Evolutionary conservation across 192 early-diverging fungal species (phyloP), one percentile per base, ranked within the genome.

Genomic region (Backusella tarrabulga): DNA sequence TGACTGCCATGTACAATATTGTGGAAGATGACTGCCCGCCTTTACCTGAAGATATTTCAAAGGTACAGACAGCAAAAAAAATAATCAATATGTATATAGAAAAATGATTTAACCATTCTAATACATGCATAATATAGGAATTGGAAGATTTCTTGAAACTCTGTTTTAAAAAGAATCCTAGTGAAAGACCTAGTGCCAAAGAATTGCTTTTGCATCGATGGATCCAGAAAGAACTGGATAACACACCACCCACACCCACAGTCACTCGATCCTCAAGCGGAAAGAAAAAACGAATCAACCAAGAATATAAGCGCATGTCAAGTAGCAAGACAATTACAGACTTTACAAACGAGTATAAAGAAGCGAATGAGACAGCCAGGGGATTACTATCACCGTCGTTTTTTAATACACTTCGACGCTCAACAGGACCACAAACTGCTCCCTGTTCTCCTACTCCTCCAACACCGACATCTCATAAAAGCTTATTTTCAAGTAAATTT

Each of bases 1-100:
- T 97, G 95, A 89, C 95, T 6, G 93, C 96, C 1, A 85, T 99
- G 6, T 99, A 95, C 83, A 90, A 91, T 71, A 98, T 99, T 73
- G 97, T 97, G 1, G 96, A 96, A 80, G 95, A 95, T 77, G 94
- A 96, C 19, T 88, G 91, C 50, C 96, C 96, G n/a, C 95, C 96
- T 29, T 80, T 97, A 29, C 97, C 97, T 34, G 89, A 88, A 8
- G 85, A 88, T 4, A 88, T 95, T n/a, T 95, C 96, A 0, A 81
- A 91, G 21, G 81, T 83, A 79, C 3, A 50, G 0, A 50, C 0
- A 50, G 8, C 0, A 40, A 40, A 40, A 1, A 11, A 40, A 32
- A 44, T n/a, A 44, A 0, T 44, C 8, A 44, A 44, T 1, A 50
- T n/a, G 21, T 6, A 19, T 6, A 50, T n/a, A 7, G 5, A 40